These are phyloP conservation scores for Sungouiozyma intestinalis DNA, from an alignment of 805 yeast genomes.

Conservation along the genomic window DNA sequence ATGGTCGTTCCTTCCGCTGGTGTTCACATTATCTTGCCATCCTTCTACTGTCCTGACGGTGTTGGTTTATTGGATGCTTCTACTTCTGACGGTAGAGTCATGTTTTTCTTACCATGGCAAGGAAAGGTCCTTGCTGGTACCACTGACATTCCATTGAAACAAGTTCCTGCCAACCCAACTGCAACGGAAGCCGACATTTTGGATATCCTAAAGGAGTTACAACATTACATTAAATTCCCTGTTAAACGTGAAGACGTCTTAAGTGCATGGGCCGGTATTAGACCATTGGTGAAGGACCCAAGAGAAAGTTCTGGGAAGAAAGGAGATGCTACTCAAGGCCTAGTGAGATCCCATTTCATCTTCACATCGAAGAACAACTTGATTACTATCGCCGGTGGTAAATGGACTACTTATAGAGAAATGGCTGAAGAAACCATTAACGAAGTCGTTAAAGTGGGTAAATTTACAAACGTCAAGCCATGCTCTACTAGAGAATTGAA, in stretches of 20 bases:
- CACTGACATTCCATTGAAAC: slow-evolving; percentile 76
- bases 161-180: slow-evolving; percentile 63
- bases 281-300: slow-evolving; percentile 89
- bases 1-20: slow-evolving; percentile 95
- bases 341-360: slow-evolving; percentile 83
- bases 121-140: slow-evolving; percentile 95
- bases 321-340: slow-evolving; percentile 57
- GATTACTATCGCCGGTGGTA: slow-evolving; percentile 90
- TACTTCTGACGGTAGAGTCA: slow-evolving; percentile 90
- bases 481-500: slow-evolving; percentile 36
- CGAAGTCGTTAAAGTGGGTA: slow-evolving; percentile 45
- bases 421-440: slow-evolving; percentile 94
- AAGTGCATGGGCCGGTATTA: slow-evolving; percentile 94
- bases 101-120: slow-evolving; percentile 97
- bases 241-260: slow-evolving; percentile 84
- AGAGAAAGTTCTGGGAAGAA: slow-evolving; percentile 36
- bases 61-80: slow-evolving; percentile 87
- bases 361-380: slow-evolving; percentile 64
- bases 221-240: slow-evolving; percentile 80
- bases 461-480: slow-evolving; percentile 31
- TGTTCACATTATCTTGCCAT: slow-evolving; percentile 86
- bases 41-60: slow-evolving; percentile 77
- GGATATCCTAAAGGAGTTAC: slow-evolving; percentile 78
- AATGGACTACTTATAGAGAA: slow-evolving; percentile 97
- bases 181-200: slow-evolving; percentile 84